phyloP scores from a whole-genome alignment of 2,329 filamentous ascomycete species.

The Onygenales sp. region DNA sequence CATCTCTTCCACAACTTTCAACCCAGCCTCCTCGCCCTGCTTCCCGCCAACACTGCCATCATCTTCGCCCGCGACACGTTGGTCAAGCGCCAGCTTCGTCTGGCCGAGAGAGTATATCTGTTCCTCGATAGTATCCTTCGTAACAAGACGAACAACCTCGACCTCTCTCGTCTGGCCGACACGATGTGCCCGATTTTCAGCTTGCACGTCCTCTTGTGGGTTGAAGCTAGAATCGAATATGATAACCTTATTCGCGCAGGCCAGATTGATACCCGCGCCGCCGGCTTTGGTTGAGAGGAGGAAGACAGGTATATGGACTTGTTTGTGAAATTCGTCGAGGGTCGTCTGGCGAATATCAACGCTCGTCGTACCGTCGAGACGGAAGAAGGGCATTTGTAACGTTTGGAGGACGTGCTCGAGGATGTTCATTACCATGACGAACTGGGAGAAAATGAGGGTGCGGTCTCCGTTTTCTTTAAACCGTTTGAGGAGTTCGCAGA shows the following conservation, averaged over 20 bases:
- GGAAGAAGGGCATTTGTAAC: conserved; percentile 64
- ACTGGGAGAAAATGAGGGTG: conserved; percentile 85
- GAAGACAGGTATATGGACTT: conserved; percentile 75
- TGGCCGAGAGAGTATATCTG: conserved; percentile 84
- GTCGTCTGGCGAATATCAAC: conserved; percentile 77
- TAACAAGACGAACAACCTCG: conserved; percentile 79
- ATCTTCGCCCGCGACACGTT: conserved; percentile 54
- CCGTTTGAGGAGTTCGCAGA: conserved; percentile 61
- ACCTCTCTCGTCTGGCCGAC: conserved; percentile 87
- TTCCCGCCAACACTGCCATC: conserved; percentile 44
- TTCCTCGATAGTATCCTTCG: conserved; percentile 76
- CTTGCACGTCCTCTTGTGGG: conserved; percentile 95
- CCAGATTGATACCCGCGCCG: conserved; percentile 94
- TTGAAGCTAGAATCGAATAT: conserved; percentile 98
- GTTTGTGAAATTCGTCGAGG: conserved; percentile 74
- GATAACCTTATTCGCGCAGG: conserved; percentile 92
- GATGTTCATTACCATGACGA: conserved; percentile 84
- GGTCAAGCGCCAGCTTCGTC: conserved; percentile 86
- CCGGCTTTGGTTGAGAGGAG: conserved; percentile 88
- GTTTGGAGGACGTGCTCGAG: conserved; percentile 71
- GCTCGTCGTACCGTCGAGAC: conserved; percentile 76
- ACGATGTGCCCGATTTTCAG: conserved; percentile 91
- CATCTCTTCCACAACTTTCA: conserved; percentile 42
- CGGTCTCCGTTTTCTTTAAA: conserved; percentile 78
- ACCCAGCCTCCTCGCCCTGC: conserved; percentile 39